Evolutionary conservation across 768 basidiomycete species (phyloP), one percentile per base, ranked within the genome.

Genomic region (Leccinum truebloodii): DNA sequence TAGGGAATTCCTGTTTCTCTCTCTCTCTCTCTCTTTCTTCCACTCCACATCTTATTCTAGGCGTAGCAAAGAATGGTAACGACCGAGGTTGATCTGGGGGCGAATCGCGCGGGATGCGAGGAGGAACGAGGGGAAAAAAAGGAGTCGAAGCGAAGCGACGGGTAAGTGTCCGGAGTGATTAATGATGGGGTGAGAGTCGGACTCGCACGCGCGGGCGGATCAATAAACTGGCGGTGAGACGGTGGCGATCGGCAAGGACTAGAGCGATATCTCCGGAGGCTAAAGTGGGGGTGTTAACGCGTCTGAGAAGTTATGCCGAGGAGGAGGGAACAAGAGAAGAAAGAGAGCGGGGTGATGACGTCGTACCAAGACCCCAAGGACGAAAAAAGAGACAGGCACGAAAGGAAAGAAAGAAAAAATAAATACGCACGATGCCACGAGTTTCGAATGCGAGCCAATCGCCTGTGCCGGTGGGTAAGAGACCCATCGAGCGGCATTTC

Each of bases 401-500:
- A 32, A 44, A 22, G 6, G 6, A 30, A 4, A 30, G 6, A 30
- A 4, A 30, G 9, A 9, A 28, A n/a, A 16, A 28, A 7, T 1
- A 20, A 8, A 6, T 0, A 62, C 71, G 54, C 24, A 94, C 91
- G 68, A 73, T 56, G 37, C 86, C 86, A 66, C 95, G 79, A 2
- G 86, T 88, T 78, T 96, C 95, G 65, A 98, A 98, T 14, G 92
- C 94, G 55, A 96, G 77, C 94, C 95, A 98, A 75, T 98, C 95
- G 2, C 90, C 94, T 0, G 94, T 92, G 1, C 95, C 94, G 1
- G 86, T 89, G 0, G 95, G 95, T 18, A 98, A 76, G 55, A 98
- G 78, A 0, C 95, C 95, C 94, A 98, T 95, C 0, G 88, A 84
- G 34, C 86, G 86, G 75, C 94, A 96, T 74, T 98, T 98, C 89